Conservation (phyloP, 225 moss, liverwort and hornwort genomes). For the Takakia lepidozioides region DNA sequence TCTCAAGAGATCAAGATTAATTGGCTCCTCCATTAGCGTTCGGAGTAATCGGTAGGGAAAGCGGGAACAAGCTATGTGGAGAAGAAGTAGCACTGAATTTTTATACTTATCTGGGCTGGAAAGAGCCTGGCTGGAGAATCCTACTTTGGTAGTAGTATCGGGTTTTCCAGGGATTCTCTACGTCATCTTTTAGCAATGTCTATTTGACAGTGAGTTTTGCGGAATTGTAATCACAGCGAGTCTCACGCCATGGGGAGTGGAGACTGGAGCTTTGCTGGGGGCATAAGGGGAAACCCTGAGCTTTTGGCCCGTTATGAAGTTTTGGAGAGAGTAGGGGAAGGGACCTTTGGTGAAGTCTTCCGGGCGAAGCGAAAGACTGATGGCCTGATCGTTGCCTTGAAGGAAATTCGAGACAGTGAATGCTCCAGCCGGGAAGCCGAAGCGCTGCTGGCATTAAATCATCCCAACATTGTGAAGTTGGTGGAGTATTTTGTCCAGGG, state of each 20-base stretch:
- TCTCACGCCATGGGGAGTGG: constrained; percentile 62
- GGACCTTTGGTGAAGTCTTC: constrained; percentile 81
- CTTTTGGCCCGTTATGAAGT: constrained; percentile 79
- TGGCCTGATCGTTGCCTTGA: constrained; percentile 66
- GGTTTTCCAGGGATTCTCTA: too few relatives aligned
- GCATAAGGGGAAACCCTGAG: constrained; percentile 75
- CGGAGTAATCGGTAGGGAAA: too few relatives aligned
- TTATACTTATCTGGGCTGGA: too few relatives aligned
- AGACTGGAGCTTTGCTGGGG: constrained; percentile 84
- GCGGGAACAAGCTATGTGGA: too few relatives aligned
- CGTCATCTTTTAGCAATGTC: too few relatives aligned
- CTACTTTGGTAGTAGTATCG: too few relatives aligned
- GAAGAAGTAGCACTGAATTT: too few relatives aligned
- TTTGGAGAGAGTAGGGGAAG: constrained; percentile 84
- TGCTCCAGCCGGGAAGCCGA: constrained; percentile 72
- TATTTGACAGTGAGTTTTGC: too few relatives aligned
- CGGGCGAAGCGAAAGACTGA: constrained; percentile 70
- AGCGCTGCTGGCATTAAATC: constrained; percentile 68
- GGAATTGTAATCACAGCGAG: too few relatives aligned
- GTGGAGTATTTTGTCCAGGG: constrained; percentile 82
- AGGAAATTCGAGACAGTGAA: constrained; percentile 71
- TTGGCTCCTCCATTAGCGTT: too few relatives aligned
- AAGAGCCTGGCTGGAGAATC: too few relatives aligned
- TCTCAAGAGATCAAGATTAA: too few relatives aligned
- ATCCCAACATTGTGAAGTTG: constrained; percentile 76